A percentile compares a stretch with the other conserved stretches of the same genome.
phyloP scores from a whole-genome alignment of 2,329 filamentous ascomycete species.

The Sporothrix variecibatus region DNA sequence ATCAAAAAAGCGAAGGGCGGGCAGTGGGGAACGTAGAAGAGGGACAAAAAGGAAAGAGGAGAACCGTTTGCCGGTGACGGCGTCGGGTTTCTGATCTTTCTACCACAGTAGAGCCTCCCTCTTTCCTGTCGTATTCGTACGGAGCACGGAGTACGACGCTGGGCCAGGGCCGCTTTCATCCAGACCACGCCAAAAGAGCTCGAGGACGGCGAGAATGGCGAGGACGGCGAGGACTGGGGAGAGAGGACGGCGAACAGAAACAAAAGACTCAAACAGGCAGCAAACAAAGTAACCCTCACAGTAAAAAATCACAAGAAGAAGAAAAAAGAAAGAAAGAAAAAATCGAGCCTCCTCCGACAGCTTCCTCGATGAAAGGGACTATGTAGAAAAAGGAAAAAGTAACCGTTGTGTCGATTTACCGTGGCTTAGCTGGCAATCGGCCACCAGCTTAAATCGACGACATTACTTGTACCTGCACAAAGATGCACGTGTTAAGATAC shows the following conservation, averaged over 20 bases:
- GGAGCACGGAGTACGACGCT: background rate
- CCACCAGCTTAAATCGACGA: background rate
- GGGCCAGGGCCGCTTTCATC: background rate
- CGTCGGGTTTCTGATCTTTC: background rate
- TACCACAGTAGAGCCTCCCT: background rate
- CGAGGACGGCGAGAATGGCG: background rate
- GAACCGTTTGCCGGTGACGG: background rate
- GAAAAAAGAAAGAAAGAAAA: background rate
- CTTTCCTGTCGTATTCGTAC: background rate
- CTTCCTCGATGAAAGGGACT: background rate
- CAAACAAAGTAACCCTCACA: too few species aligned
- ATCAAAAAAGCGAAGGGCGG: constrained; percentile 5
- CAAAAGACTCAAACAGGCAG: background rate
- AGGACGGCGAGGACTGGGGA: background rate
- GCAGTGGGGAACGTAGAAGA: background rate
- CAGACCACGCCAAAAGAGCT: background rate
- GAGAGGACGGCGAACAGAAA: background rate
- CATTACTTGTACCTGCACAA: background rate
- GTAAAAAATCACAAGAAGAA: background rate
- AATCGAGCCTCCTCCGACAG: background rate
- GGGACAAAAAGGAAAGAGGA: background rate
- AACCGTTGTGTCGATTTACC: background rate
- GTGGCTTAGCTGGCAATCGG: background rate
- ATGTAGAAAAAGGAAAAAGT: background rate
- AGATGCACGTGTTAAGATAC: background rate